These are phyloP conservation scores for Ophiocordyceps sinensis DNA, from an alignment of 2,329 filamentous ascomycete species.

Conservation along the genomic window DNA sequence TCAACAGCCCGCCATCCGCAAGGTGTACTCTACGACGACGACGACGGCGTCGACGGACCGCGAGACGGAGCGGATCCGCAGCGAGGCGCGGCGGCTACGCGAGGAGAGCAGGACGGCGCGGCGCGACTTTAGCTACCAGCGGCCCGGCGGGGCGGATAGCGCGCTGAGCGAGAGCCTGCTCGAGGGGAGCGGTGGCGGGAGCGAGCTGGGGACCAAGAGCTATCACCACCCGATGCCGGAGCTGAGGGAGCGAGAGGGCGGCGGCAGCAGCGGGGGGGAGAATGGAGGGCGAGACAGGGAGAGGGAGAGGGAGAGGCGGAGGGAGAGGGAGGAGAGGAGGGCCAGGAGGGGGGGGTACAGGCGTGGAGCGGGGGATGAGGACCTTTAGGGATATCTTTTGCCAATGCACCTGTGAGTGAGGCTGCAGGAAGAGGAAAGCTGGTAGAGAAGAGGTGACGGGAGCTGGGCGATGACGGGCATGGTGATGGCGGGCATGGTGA, in stretches of 20 bases:
- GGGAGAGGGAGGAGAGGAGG: slow-evolving; percentile 9
- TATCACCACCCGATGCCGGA: slow-evolving; percentile 43
- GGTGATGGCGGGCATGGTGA: no score
- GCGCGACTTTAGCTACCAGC: slow-evolving; percentile 40
- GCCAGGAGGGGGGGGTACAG: slow-evolving; percentile 15
- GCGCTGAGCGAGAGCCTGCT: slow-evolving; percentile 17
- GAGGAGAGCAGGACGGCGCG: slow-evolving; percentile 33
- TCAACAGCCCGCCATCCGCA: slow-evolving; percentile 33
- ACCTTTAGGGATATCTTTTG: no score
- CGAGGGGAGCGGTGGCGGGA: slow-evolving; percentile 13
- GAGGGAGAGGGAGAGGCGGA: slow-evolving; percentile 18
- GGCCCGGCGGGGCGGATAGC: slow-evolving; percentile 20
- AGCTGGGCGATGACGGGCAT: no score
- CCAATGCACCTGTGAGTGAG: no score
- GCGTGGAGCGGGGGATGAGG: slow-evolving; percentile 11
- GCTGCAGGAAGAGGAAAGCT: no score
- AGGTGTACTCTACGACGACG: slow-evolving; percentile 45
- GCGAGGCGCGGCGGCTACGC: slow-evolving; percentile 40
- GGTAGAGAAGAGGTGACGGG: no score
- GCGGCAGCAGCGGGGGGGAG: slow-evolving; percentile 6
- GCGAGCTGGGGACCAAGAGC: slow-evolving; percentile 41
- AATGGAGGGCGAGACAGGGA: slow-evolving; percentile 7
- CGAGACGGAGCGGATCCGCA: slow-evolving; percentile 38
- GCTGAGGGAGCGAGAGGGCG: slow-evolving; percentile 20
- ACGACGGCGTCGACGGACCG: slow-evolving; percentile 37